Evolutionary conservation across 805 yeast species (phyloP), one percentile per base, ranked within the genome.

Genomic region (Nakazawaea siamensis): DNA sequence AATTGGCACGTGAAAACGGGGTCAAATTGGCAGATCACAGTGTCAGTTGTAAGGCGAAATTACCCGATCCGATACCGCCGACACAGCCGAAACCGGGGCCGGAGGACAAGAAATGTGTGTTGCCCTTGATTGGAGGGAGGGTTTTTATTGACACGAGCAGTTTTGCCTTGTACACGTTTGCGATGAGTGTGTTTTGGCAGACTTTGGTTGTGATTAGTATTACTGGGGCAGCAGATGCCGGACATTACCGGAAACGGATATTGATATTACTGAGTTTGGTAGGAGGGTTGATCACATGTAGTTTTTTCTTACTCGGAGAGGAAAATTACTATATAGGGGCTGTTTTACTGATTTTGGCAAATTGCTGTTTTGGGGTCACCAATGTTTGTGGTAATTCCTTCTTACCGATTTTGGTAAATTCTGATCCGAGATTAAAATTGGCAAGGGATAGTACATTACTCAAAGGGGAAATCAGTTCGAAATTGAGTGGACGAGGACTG

Each of bases 371-470:
- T 54, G 94, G 94, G 1, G 84, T 81, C 7, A 85, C 79, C 3
- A 77, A 77, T 37, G 90, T 82, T 9, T 80, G 87, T 44, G 88
- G 87, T 5, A 83, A 82, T 51, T 77, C 92, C 1, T 72, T 73
- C 43, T 52, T 82, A 28, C 87, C 92, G 0, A 62, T 71, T 1
- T 54, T 82, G 24, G 80, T 75, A 2, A 55, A 65, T 12, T 67
- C 68, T 38, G 60, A 61, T 33, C 57, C 16, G 48, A 45, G 23
- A 38, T 40, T 31, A 35, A 7, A 25, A 33, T 18, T 5, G 11
- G 19, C 27, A 15, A 12, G 31, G 18, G 13, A 16, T 5, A 12
- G 6, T 8, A 12, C 15, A 17, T n/a, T n/a, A n/a, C n/a, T n/a
- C n/a, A 31, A 18, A 28, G 70, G 73, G 7, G 56, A 60, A 19